Evolutionary conservation across 2,329 filamentous ascomycete genomes (phyloP).

Genomic region (Cladosporium sphaerospermum): DNA sequence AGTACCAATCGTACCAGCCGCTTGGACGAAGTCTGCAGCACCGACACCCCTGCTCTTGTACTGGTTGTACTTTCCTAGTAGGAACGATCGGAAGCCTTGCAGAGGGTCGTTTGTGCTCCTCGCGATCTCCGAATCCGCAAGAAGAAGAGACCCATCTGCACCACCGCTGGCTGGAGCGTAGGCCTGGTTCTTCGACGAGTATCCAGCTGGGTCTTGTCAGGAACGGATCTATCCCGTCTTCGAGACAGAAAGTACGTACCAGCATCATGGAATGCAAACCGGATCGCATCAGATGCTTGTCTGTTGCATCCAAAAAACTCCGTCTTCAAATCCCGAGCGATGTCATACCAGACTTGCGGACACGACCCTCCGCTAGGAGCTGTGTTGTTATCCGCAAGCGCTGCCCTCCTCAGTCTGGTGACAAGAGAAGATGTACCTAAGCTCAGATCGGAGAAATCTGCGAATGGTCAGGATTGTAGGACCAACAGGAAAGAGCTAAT

Average conservation of each 20-base stretch:
- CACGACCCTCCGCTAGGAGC: not conserved
- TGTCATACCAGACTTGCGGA: not conserved
- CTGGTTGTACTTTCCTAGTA: constrained; percentile 35
- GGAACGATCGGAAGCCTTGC: constrained; percentile 34
- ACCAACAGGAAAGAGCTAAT: no score
- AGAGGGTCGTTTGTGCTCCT: constrained; percentile 42
- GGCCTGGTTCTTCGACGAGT: constrained; percentile 14
- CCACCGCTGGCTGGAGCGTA: constrained; percentile 29
- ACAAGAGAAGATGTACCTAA: no score
- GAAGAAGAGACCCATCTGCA: constrained; percentile 38
- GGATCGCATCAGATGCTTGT: constrained; percentile 20
- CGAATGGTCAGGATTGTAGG: no score
- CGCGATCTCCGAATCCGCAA: constrained; percentile 32
- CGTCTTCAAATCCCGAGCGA: not conserved
- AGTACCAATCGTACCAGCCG: constrained; percentile 41
- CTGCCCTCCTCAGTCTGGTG: not conserved
- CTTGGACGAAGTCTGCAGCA: constrained; percentile 51
- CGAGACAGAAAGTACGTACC: constrained; percentile 1
- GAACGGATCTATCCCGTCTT: not conserved
- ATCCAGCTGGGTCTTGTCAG: constrained; percentile 9
- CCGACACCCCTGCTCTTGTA: constrained; percentile 29
- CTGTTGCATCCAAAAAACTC: not conserved
- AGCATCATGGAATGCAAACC: constrained; percentile 30
- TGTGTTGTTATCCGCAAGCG: not conserved
- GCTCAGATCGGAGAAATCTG: no score